A percentile compares a stretch with the other conserved stretches of the same genome.
Evolutionary conservation across 2,329 filamentous ascomycete species (phyloP).

Genomic region (Ilyonectria sp.): DNA sequence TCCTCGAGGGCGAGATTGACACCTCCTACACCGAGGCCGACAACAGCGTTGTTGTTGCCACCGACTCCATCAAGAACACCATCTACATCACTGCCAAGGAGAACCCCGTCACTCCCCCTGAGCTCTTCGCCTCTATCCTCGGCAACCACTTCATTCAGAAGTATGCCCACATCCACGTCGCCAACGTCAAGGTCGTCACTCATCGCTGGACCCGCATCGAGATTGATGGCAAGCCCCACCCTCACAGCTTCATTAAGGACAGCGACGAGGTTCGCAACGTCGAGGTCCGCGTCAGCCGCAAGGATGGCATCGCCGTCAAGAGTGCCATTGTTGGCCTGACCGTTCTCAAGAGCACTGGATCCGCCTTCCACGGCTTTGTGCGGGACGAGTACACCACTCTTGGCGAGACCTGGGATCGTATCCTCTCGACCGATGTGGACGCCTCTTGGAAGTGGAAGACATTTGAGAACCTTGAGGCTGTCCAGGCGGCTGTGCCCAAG

Average conservation of each 20-base stretch:
- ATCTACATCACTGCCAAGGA: conserved; percentile 96
- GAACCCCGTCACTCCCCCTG: conserved; percentile 91
- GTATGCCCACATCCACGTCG: conserved; percentile 89
- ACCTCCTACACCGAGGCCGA: conserved; percentile 92
- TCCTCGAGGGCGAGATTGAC: conserved; percentile 94
- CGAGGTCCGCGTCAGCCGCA: conserved; percentile 78
- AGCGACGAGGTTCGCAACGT: conserved; percentile 90
- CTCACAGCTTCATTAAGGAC: conserved; percentile 94
- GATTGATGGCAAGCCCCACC: conserved; percentile 90
- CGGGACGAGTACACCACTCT: conserved; percentile 95
- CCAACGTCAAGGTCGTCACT: conserved; percentile 85
- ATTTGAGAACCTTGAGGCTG: conserved; percentile 77
- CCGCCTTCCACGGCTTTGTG: conserved; percentile 95
- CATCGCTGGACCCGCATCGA: conserved; percentile 94
- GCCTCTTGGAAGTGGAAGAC: conserved; percentile 87
- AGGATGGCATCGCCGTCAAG: conserved; percentile 80
- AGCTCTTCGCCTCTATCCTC: conserved; percentile 89
- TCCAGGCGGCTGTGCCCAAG: conserved; percentile 72
- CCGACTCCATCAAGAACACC: conserved; percentile 98
- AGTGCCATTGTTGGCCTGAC: conserved; percentile 86
- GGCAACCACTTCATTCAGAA: conserved; percentile 90
- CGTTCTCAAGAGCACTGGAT: conserved; percentile 96
- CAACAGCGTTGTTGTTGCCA: conserved; percentile 95
- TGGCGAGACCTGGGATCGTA: conserved; percentile 92
- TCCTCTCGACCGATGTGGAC: conserved; percentile 94